Percentiles rank a stretch among this genome's conserved stretches.
Evolutionary conservation across 1,284 basidiomycete species (phyloP).

Genomic region (Trichosporon coremiiforme): DNA sequence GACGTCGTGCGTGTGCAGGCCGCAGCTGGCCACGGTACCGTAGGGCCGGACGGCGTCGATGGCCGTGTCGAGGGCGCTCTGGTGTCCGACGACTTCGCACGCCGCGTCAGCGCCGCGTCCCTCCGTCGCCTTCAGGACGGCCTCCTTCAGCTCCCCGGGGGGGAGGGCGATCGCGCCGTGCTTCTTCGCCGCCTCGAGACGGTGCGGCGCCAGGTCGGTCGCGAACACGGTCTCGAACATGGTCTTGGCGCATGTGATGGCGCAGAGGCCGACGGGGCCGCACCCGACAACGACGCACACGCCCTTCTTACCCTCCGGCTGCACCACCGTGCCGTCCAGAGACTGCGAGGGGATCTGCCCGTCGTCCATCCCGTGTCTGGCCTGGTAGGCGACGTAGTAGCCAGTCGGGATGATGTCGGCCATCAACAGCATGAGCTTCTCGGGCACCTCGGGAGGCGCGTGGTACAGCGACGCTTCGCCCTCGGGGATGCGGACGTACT

Average conservation of each 20-base stretch:
- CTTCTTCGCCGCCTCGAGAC: conserved; percentile 41
- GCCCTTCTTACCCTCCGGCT: conserved; percentile 40
- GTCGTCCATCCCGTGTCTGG: conserved; percentile 46
- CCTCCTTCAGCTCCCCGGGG: conserved; percentile 38
- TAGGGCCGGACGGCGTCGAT: conserved; percentile 77
- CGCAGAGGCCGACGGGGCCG: conserved; percentile 58
- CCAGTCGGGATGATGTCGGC: conserved; percentile 58
- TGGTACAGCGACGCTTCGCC: conserved; percentile 55
- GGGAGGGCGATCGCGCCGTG: conserved; percentile 56
- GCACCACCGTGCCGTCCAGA: conserved; percentile 19
- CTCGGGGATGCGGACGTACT: conserved; percentile 74
- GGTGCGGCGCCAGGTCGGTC: conserved; percentile 41
- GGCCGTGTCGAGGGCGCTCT: conserved; percentile 68
- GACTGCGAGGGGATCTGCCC: conserved; percentile 19
- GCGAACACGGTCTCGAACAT: conserved; percentile 53
- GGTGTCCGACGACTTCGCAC: conserved; percentile 75
- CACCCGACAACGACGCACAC: conserved; percentile 56
- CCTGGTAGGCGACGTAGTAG: conserved; percentile 56
- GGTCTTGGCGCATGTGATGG: conserved; percentile 54
- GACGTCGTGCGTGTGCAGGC: conserved; percentile 60
- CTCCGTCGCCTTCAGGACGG: conserved; percentile 43
- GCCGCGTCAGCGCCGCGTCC: conserved; percentile 58
- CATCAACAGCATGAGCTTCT: conserved; percentile 57
- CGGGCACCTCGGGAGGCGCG: conserved; percentile 49
- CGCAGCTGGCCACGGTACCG: conserved; percentile 76